Percentiles rank a stretch among this genome's conserved stretches.
phyloP scores from a whole-genome alignment of 176 grass and related monocot genomes.

The Triticum aestivum region DNA sequence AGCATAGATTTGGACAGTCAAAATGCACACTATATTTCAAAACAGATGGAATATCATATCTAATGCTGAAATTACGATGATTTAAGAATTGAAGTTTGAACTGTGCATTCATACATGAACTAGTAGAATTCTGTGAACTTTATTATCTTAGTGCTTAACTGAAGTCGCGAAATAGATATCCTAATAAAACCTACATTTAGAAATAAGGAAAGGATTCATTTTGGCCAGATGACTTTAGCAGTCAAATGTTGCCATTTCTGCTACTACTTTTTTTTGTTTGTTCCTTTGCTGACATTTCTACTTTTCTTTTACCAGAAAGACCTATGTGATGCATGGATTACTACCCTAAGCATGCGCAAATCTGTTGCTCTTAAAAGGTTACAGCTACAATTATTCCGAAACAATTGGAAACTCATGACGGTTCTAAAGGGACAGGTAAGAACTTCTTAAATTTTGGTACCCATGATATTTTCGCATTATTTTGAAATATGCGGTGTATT shows the following conservation, averaged over 20 bases:
- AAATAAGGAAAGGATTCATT: background rate
- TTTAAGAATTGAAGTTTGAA: background rate
- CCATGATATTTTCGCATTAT: background rate
- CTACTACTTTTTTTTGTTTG: slow-evolving; percentile 4
- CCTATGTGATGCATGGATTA: slow-evolving; percentile 86
- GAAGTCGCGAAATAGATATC: background rate
- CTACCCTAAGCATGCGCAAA: slow-evolving; percentile 70
- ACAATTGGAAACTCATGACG: slow-evolving; percentile 73
- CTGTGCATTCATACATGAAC: background rate
- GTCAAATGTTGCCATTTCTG: background rate
- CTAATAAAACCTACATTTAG: background rate
- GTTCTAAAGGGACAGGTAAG: slow-evolving; percentile 87
- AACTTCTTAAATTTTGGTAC: background rate
- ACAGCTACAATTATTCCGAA: slow-evolving; percentile 60
- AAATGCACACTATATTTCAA: background rate
- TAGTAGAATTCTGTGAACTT: background rate
- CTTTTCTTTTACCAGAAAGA: slow-evolving; percentile 55
- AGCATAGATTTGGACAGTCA: background rate
- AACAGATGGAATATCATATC: background rate
- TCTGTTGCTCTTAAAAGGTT: slow-evolving; percentile 81
- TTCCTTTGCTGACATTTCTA: slow-evolving; percentile 12
- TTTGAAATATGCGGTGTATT: background rate
- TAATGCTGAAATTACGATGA: background rate
- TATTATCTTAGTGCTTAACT: slow-evolving; percentile 7
- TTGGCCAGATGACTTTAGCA: background rate